phyloP scores from a whole-genome alignment of 768 basidiomycete genomes.

The Phylloporus rhodoxanthus region DNA sequence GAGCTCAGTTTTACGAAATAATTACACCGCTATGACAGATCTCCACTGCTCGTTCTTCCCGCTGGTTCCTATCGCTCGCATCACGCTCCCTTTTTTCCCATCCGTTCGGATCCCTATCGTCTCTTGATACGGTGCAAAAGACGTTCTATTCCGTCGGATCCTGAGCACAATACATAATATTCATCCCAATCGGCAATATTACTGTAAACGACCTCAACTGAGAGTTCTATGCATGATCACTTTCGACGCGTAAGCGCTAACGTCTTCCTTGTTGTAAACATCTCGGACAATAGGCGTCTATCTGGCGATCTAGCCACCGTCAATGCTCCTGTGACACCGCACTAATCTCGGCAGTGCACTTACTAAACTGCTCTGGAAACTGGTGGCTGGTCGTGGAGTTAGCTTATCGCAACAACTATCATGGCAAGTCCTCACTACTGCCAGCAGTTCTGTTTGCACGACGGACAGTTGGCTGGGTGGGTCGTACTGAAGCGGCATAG shows the following conservation, averaged over 20 bases:
- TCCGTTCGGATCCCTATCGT: not conserved
- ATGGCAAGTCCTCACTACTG: conserved; percentile 54
- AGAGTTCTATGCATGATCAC: conserved; percentile 8
- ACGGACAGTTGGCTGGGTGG: conserved; percentile 56
- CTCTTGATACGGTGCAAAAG: not conserved
- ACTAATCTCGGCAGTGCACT: conserved; percentile 23
- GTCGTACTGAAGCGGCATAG: conserved; percentile 66
- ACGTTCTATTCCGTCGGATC: not conserved
- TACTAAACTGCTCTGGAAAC: conserved; percentile 67
- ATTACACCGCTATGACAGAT: conserved; percentile 26
- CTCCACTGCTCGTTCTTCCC: conserved; percentile 10
- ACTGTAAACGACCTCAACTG: conserved; percentile 22
- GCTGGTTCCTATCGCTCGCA: conserved; percentile 7
- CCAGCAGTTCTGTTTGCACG: conserved; percentile 63
- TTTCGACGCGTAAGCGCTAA: conserved; percentile 3
- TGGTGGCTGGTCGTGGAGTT: conserved; percentile 44
- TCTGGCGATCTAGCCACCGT: conserved; percentile 30
- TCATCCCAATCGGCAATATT: conserved; percentile 7
- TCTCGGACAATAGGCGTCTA: conserved; percentile 31
- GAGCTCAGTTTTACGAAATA: conserved; percentile 29
- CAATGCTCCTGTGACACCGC: conserved; percentile 8
- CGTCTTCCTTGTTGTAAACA: conserved; percentile 19
- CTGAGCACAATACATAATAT: conserved; percentile 9
- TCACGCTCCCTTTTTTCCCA: conserved; percentile 2
- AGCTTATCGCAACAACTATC: conserved; percentile 15